Percentiles rank a stretch among this genome's conserved stretches.
Evolutionary conservation across 139 green algal genomes (phyloP).

Genomic region (Auxenochlorella pyrenoidosa): DNA sequence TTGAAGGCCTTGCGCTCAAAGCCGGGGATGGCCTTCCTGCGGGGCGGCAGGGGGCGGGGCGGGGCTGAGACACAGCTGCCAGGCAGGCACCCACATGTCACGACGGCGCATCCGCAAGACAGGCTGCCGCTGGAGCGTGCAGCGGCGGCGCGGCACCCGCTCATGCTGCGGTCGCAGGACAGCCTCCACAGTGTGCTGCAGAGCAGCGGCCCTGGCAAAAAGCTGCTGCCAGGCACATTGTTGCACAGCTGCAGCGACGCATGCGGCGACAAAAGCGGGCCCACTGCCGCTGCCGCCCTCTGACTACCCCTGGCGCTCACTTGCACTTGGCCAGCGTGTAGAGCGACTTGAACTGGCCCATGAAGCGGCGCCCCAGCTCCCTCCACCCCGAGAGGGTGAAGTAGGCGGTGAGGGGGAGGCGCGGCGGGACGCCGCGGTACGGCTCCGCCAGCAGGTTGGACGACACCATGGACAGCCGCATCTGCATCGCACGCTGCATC

Average conservation of each 20-base stretch:
- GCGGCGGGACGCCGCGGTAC: slow-evolving; percentile 45
- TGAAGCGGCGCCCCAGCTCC: slow-evolving; percentile 42
- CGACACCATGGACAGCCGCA: slow-evolving; percentile 36
- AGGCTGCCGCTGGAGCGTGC: too few relatives aligned
- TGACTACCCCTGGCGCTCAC: neutral
- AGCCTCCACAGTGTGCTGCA: too few relatives aligned
- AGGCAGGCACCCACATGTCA: too few relatives aligned
- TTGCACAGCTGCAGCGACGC: neutral
- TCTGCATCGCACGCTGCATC: slow-evolving; percentile 11
- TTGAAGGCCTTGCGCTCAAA: slow-evolving; percentile 11
- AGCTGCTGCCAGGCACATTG: too few relatives aligned
- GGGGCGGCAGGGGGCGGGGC: too few relatives aligned
- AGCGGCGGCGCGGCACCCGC: too few relatives aligned
- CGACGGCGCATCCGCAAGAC: too few relatives aligned
- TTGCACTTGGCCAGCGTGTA: slow-evolving; percentile 50
- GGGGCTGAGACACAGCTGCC: too few relatives aligned
- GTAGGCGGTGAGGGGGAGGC: slow-evolving; percentile 47
- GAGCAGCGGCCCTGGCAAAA: too few relatives aligned
- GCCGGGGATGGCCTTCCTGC: slow-evolving; percentile 29
- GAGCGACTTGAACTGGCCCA: slow-evolving; percentile 53
- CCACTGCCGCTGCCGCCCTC: neutral
- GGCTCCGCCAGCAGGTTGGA: slow-evolving; percentile 62
- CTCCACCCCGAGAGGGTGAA: slow-evolving; percentile 50
- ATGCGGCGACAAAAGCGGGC: neutral
- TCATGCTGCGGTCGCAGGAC: too few relatives aligned